Percentiles rank a stretch among this genome's conserved stretches.
phyloP scores from a whole-genome alignment of 176 grass and related monocot species.

The Otatea glauca region DNA sequence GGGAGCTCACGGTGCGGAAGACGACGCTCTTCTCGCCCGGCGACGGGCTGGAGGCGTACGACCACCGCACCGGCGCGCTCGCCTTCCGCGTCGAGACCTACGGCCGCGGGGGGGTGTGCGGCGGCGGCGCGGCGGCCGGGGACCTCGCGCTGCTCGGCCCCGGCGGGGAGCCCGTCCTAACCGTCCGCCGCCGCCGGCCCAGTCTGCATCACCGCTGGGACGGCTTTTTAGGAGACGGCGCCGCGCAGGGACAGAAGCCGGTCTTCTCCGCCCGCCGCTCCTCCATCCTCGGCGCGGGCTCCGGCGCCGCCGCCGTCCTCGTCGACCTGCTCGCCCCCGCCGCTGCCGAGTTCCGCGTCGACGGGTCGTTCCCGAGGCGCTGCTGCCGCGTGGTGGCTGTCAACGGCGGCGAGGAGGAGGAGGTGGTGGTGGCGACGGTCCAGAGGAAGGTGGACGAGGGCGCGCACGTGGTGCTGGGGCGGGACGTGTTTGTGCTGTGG shows the following conservation, averaged over 20 bases:
- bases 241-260: slow-evolving; percentile 55
- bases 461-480: slow-evolving; percentile 69
- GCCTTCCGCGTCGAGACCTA: slow-evolving; percentile 92
- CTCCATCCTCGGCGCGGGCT: slow-evolving; percentile 74
- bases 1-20: slow-evolving; percentile 94
- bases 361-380: slow-evolving; percentile 78
- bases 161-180: slow-evolving; percentile 61
- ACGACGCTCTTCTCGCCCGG: slow-evolving; percentile 79
- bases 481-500: slow-evolving; percentile 86
- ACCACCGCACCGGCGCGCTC: slow-evolving; percentile 74
- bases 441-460: slow-evolving; percentile 83
- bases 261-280: slow-evolving; percentile 83
- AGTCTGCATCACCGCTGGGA: slow-evolving; percentile 97
- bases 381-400: slow-evolving; percentile 66
- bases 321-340: slow-evolving; percentile 48
- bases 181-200: slow-evolving; percentile 72
- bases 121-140: slow-evolving; percentile 49
- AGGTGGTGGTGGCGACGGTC: slow-evolving; percentile 68
- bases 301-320: slow-evolving; percentile 58
- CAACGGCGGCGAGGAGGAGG: slow-evolving; percentile 15
- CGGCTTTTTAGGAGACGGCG: slow-evolving; percentile 74
- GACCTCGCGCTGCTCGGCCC: slow-evolving; percentile 78
- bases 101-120: slow-evolving; percentile 46
- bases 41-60: slow-evolving; percentile 88
- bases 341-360: slow-evolving; percentile 66